Conservation (phyloP, 1,284 basidiomycete genomes). For the Malassezia nana region DNA sequence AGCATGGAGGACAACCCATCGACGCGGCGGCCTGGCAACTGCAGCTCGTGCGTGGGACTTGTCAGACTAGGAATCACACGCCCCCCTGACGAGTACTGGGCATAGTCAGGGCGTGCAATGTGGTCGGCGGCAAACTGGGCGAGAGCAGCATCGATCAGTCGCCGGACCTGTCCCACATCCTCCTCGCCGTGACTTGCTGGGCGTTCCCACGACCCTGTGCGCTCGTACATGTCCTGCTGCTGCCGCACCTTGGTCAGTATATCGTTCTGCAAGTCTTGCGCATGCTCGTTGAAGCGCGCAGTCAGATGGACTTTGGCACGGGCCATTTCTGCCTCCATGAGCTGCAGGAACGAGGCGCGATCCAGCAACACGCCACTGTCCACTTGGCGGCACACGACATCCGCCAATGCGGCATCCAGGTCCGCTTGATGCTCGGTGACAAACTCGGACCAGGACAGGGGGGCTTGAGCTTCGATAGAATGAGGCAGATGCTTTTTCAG, state of each 20-base stretch:
- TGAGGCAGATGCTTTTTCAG: slow-evolving; percentile 50
- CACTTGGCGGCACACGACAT: neutral
- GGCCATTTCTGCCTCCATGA: slow-evolving; percentile 45
- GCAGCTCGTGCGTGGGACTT: slow-evolving; percentile 56
- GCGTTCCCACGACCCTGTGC: slow-evolving; percentile 18
- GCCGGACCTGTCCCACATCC: slow-evolving; percentile 20
- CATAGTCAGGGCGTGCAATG: slow-evolving; percentile 73
- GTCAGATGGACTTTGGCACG: slow-evolving; percentile 36
- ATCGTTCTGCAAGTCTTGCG: slow-evolving; percentile 25
- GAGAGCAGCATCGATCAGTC: slow-evolving; percentile 62
- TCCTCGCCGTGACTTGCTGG: neutral
- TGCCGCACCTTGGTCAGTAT: slow-evolving; percentile 24
- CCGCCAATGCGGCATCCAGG: neutral
- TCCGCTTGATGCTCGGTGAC: slow-evolving; percentile 3
- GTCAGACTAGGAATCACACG: slow-evolving; percentile 66
- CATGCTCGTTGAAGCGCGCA: slow-evolving; percentile 36
- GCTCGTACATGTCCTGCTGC: slow-evolving; percentile 37
- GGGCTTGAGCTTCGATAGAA: neutral
- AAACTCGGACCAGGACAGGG: slow-evolving; percentile 6
- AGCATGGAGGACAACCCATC: neutral
- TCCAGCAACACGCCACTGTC: slow-evolving; percentile 7
- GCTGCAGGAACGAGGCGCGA: slow-evolving; percentile 20
- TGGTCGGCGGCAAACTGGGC: slow-evolving; percentile 63
- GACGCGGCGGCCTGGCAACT: neutral
- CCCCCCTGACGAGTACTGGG: slow-evolving; percentile 71